These are phyloP conservation scores for Henckelia pumila DNA, from an alignment of 257 asterid species.

Conservation along the genomic window DNA sequence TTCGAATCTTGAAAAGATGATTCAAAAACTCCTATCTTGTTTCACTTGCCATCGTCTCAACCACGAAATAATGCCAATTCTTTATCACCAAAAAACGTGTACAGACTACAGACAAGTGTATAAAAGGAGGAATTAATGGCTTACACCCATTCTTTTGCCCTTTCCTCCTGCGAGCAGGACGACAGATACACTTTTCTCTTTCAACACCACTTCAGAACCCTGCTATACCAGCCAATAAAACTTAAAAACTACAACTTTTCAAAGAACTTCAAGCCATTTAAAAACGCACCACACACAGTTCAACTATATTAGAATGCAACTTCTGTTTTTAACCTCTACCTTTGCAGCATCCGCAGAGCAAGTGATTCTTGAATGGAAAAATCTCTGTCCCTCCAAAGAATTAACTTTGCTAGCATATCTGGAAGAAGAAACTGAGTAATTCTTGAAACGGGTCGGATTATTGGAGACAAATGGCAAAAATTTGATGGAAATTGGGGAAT, in stretches of 20 bases:
- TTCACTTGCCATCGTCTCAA: not conserved
- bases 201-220: slow-evolving; percentile 55
- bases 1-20: not conserved
- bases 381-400: slow-evolving; percentile 34
- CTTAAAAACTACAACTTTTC: slow-evolving; percentile 5
- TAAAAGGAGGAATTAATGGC: slow-evolving; percentile 17
- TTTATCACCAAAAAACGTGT: not conserved
- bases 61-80: not conserved
- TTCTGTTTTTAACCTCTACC: slow-evolving; percentile 20
- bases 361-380: slow-evolving; percentile 31
- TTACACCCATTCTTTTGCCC: slow-evolving; percentile 98
- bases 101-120: not conserved
- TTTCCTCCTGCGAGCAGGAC: slow-evolving; percentile 95
- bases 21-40: not conserved
- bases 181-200: slow-evolving; percentile 87
- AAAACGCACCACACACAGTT: not conserved
- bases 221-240: slow-evolving; percentile 25
- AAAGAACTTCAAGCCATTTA: slow-evolving; percentile 1
- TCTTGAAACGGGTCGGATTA: slow-evolving; percentile 29
- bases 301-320: slow-evolving; percentile 1
- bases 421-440: slow-evolving; percentile 15
- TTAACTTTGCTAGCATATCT: slow-evolving; percentile 19
- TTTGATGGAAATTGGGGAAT: slow-evolving; percentile 27
- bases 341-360: slow-evolving; percentile 47
- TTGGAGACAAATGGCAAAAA: slow-evolving; percentile 23